Conservation (phyloP, 2,329 filamentous ascomycete species). For the Hymenoscyphus infarciens region DNA sequence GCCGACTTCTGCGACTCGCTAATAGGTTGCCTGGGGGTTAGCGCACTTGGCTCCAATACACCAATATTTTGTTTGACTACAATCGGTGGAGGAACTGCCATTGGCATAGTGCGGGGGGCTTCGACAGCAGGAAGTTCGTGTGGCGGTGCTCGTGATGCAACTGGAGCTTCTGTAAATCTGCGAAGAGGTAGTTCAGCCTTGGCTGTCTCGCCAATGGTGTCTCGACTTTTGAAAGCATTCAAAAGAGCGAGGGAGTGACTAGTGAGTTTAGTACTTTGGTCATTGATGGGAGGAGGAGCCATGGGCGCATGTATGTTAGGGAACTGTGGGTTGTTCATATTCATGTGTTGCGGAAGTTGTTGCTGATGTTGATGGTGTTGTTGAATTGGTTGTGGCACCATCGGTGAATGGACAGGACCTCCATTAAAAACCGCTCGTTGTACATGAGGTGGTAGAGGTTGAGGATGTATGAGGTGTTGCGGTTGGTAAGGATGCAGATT, state of each 20-base stretch:
- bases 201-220: constrained; percentile 19
- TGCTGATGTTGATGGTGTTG: constrained; percentile 18
- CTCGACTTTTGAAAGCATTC: constrained; percentile 41
- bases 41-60: constrained; percentile 14
- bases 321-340: constrained; percentile 27
- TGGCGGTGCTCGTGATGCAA: constrained; percentile 13
- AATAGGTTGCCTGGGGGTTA: constrained; percentile 24
- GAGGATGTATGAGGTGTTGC: constrained; percentile 35
- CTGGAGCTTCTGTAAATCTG: constrained; percentile 17
- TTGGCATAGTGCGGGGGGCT: constrained; percentile 12
- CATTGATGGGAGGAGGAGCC: constrained; percentile 26
- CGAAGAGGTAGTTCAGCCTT: constrained; percentile 20
- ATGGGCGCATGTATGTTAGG: constrained; percentile 30
- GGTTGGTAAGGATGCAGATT: constrained; percentile 31
- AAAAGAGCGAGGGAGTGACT: constrained; percentile 44
- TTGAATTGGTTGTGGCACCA: constrained; percentile 33
- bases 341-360: constrained; percentile 12
- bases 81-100: constrained; percentile 10
- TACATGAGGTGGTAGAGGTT: constrained; percentile 48
- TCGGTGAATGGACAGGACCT: constrained; percentile 33
- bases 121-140: constrained; percentile 33
- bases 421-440: constrained; percentile 50
- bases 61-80: constrained; percentile 12
- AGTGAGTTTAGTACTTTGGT: constrained; percentile 36
- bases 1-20: constrained; percentile 31